phyloP scores from a whole-genome alignment of 1,284 basidiomycete genomes.

The Tylopilus orsonianus region DNA sequence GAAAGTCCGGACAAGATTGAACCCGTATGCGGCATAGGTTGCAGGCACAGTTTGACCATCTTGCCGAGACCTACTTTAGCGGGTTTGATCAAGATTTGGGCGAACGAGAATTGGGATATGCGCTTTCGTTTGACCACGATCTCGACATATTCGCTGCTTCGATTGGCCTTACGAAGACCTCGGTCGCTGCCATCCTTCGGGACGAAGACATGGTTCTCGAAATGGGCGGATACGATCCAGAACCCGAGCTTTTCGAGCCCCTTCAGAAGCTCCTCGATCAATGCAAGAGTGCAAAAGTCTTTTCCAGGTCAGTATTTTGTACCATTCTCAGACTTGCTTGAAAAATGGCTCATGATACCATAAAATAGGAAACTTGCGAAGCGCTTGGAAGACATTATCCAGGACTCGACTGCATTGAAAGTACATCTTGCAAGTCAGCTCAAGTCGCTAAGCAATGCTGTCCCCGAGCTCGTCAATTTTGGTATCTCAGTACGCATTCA shows the following conservation, averaged over 20 bases:
- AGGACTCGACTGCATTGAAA: conserved; percentile 70
- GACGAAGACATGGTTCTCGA: conserved; percentile 80
- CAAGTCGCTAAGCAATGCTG: conserved; percentile 65
- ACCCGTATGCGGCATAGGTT: conserved; percentile 50
- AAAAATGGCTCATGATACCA: conserved; percentile 7
- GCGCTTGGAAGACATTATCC: conserved; percentile 77
- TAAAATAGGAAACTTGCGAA: conserved; percentile 76
- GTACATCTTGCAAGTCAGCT: conserved; percentile 70
- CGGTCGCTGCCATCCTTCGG: conserved; percentile 66
- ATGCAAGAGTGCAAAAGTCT: conserved; percentile 74
- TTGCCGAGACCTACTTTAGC: conserved; percentile 82
- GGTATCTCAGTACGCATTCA: conserved; percentile 70
- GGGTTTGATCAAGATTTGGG: conserved; percentile 82
- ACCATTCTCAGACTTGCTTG: background rate
- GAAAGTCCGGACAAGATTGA: background rate
- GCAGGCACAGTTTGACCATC: conserved; percentile 87
- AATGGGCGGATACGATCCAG: conserved; percentile 70
- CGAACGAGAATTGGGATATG: conserved; percentile 85
- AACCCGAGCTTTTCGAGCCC: conserved; percentile 75
- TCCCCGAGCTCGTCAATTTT: conserved; percentile 84
- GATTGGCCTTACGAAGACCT: conserved; percentile 83
- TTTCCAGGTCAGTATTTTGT: conserved; percentile 64
- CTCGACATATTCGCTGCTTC: conserved; percentile 91
- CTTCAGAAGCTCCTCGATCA: conserved; percentile 80
- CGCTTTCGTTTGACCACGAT: conserved; percentile 81